Evolutionary conservation across 2,329 filamentous ascomycete species (phyloP), one percentile per base, ranked within the genome.

Genomic region (Xylariales sp.): DNA sequence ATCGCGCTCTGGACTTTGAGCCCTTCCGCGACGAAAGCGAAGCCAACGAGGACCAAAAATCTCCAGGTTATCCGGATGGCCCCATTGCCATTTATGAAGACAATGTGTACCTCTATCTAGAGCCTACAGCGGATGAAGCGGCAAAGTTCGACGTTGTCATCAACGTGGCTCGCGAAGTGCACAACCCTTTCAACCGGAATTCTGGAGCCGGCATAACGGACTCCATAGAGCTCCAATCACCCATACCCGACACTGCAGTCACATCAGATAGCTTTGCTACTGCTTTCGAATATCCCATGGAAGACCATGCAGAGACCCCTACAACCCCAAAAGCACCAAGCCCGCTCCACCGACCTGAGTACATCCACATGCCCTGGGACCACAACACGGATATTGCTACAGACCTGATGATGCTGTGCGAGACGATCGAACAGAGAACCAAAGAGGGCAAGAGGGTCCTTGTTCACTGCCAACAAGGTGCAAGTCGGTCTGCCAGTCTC

Each of bases 291-390:
- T 76, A 70, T 40, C 70, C 62, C 4, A 54, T 60, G 14, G 63
- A 67, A 5, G 62, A 61, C 10, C 53, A 47, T 15, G 51, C 50
- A 11, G 65, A 68, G 27, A 75, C 73, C 2, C 76, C 78, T 5
- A 78, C 76, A 1, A 78, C 75, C 0, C 76, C 78, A 4, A 80
- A 75, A 54, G 71, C 76, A 11, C 13, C 24, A 14, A 62, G 60
- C 28, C 43, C 58, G 5, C 57, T 64, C 30, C 49, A 68, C 35
- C 64, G 76, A 31, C 87, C 87, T 1, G 87, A 94, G 57, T 94
- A 94, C 52, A 86, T 93, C 13, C 87, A 94, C 56, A 83, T 93
- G 52, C 83, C 80, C 2, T 93, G 87, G 87, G 87, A 93, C 44
- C 87, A 93, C 63, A 90, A 91, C 61, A 91, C 86, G 0, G 85